Evolutionary conservation across 1,139 yeast species (phyloP), one percentile per base, ranked within the genome.

Genomic region (Blastobotrys proliferans): DNA sequence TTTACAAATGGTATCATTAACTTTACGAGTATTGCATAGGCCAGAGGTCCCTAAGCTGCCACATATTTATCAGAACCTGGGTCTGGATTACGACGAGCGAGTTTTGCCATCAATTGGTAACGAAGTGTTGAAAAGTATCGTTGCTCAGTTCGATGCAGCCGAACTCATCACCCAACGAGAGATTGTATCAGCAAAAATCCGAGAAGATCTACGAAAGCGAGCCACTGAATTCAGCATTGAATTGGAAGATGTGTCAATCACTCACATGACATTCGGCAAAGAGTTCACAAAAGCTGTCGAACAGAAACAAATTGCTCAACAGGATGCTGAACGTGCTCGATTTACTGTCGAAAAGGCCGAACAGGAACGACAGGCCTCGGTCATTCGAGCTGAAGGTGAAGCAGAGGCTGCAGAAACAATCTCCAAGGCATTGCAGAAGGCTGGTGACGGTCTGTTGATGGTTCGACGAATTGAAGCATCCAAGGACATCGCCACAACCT

Each of bases 231-330:
- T 94, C 70, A 78, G 84, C 65, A 90, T 94, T 60, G 83, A 76
- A 62, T 76, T 94, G 56, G 99, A 94, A 67, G 99, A 94, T 66
- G 98, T 94, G 39, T 86, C 97, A 22, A 94, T 94, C 53, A 94
- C 99, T 18, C 98, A 94, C 69, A 83, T 94, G 90, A 86, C 97
- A 1, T 94, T 94, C 65, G 98, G 98, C 44, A 78, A 77, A 54
- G 99, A 94, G 62, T 94, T 94, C 70, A 94, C 99, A 46, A 90
- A 87, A 68, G 97, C 98, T 19, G 98, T 92, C 46, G 99, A 94
- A 69, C 95, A 87, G 70, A 94, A 94, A 68, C 98, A 94, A 68
- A 94, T 94, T 67, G 98, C 98, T 25, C 98, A 92, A 70, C 98
- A 94, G 68, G 98, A 94, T 62, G 97, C 99, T 19, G 98, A 94